Evolutionary conservation across 805 yeast genomes (phyloP), one percentile per base, ranked within the genome.

Genomic region (Saccharomyces mikatae): DNA sequence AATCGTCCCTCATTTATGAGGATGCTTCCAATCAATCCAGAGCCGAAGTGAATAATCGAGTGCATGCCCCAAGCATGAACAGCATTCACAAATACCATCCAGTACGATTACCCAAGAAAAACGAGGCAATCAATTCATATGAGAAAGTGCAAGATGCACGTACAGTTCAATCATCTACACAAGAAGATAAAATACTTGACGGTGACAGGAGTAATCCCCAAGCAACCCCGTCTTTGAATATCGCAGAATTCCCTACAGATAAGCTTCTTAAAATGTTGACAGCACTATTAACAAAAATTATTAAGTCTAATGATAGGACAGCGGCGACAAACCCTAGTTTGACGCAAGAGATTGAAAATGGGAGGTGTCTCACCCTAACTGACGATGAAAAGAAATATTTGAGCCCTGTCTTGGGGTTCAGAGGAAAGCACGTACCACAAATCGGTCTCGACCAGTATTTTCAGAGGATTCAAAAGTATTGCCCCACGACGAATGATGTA

Each of bases 401-500:
- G 26, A 52, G 59, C 30, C 60, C 68, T 56, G 88, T 92, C 3
- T 74, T 92, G 54, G 94, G 96, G 48, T 94, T 94, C 69, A 96
- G 90, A 70, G 99, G 99, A 17, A 84, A 96, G 55, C 95, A 92
- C 66, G 85, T 94, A 9, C 99, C 99, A 1, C 96, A 95, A n/a
- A 94, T 94, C 52, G 82, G 91, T 11, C 78, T 94, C 49, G 90
- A 89, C 63, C 94, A 96, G 22, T 94, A 94, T 68, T 77, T 94
- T 56, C 80, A 89, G 47, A 82, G 99, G 66, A 92, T 94, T 29
- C 80, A 92, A 68, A 92, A 92, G 71, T 94, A 94, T 72, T 94
- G 99, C 70, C 98, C 99, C 0, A 94, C 94, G n/a, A 91, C 99
- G 2, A 92, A 92, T 71, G 98, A 94, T 68, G 98, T 94, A 32